Percentiles rank a stretch among this genome's conserved stretches.
phyloP scores from a whole-genome alignment of 129 eudicot genomes.

The Saposhnikovia divaricata region DNA sequence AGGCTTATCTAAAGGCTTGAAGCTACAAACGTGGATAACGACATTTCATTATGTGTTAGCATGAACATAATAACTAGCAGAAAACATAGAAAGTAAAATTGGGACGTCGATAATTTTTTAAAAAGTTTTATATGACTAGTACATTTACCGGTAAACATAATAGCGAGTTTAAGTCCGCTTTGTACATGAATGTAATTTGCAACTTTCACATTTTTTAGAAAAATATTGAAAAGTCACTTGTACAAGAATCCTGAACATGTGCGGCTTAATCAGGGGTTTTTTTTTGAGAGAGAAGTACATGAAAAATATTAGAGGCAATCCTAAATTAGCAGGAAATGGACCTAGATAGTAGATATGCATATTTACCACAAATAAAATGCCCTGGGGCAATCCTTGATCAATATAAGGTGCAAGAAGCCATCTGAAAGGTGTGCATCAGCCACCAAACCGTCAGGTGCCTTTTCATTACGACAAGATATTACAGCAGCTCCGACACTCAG shows the following conservation, averaged over 20 bases:
- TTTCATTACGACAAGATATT: conserved; percentile 93
- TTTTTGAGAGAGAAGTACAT: not conserved
- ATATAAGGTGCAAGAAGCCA: conserved; percentile 82
- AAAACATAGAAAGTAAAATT: not conserved
- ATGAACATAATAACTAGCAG: not conserved
- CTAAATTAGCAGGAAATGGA: not conserved
- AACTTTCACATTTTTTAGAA: not conserved
- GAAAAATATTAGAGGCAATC: not conserved
- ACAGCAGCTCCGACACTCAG: conserved; percentile 97
- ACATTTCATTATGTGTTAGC: not conserved
- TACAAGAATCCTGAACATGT: not conserved
- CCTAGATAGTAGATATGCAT: not conserved
- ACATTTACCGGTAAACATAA: not conserved
- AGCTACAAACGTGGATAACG: not conserved
- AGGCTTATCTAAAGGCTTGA: not conserved
- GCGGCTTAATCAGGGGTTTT: too few relatives aligned
- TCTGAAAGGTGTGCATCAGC: conserved; percentile 97
- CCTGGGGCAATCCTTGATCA: conserved; percentile 86
- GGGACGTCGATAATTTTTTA: not conserved
- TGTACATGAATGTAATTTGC: not conserved
- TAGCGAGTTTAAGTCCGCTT: not conserved
- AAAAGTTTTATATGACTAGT: not conserved
- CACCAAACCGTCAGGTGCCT: conserved; percentile 94
- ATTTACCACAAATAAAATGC: conserved; percentile 73
- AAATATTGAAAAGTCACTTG: not conserved